Evolutionary conservation across 805 yeast species (phyloP), one percentile per base, ranked within the genome.

Genomic region (Metschnikowia bowlesiae): DNA sequence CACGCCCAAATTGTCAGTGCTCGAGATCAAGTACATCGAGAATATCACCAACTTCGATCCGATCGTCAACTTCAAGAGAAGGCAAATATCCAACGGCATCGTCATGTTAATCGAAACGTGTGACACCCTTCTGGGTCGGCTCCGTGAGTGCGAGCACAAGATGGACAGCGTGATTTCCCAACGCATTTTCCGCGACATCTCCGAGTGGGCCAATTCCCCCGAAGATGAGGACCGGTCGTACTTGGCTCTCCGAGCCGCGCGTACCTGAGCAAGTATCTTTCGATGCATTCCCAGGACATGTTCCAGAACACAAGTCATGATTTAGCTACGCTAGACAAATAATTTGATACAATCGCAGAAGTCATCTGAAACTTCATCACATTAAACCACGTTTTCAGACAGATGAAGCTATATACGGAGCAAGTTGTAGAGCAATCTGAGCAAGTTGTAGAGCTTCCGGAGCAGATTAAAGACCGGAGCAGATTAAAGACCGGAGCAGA

Each of bases 101-200:
- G 73, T 80, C 2, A 75, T 90, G 5, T 64, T 89, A 37, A 75
- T 90, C 33, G 96, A 89, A 65, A 84, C 89, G 22, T 89, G 96
- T 65, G 96, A 88, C 60, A 65, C 73, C 2, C 69, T 89, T 42
- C 84, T 84, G 60, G 62, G 69, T 16, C 71, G 83, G 51, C 75
- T 89, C 70, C 73, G 79, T 51, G 71, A 78, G 44, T 85, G 84
- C 50, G 90, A 88, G 57, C 64, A 74, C 54, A 75, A 70, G 45
- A 65, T 86, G 59, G 88, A 84, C 58, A 70, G 74, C 55, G 74
- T 72, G 14, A 78, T 79, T 11, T 79, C 86, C n/a, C 71, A 75
- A 28, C 67, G 75, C 16, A 81, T 87, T 16, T 73, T 85, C 47
- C 67, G 73, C 14, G 96, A 89, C 62, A 79, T 89, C 52, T 67